phyloP scores from a whole-genome alignment of 192 early-diverging fungal species.

The Mortierella hygrophila region DNA sequence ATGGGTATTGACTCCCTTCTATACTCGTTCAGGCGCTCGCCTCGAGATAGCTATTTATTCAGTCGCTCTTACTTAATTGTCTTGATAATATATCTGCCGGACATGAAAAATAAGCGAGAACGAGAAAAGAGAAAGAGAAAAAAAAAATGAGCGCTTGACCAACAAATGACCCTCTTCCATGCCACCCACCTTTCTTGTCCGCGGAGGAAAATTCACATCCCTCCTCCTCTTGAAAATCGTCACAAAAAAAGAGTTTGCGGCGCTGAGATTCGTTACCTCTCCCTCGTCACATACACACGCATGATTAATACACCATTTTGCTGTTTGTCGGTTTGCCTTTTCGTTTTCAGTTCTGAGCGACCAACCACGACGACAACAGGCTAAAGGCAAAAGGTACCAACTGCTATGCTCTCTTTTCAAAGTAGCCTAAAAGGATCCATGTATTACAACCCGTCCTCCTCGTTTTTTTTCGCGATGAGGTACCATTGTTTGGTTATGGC shows the following conservation, averaged over 20 bases:
- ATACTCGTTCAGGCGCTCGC: too few species aligned
- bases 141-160: neutral
- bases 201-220: slow-evolving; percentile 1
- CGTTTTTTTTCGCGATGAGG: neutral
- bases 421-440: neutral
- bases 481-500: neutral
- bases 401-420: neutral
- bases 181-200: neutral
- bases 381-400: neutral
- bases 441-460: neutral
- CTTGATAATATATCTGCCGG: neutral
- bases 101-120: neutral
- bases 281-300: neutral
- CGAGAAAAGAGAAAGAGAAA: neutral
- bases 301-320: neutral
- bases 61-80: neutral
- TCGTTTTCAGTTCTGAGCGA: neutral
- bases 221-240: neutral
- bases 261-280: neutral
- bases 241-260: neutral
- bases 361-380: too few species aligned
- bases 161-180: slow-evolving; percentile 1
- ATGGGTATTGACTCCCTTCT: neutral
- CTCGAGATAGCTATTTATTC: neutral
- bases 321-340: neutral